These are phyloP conservation scores for Jatropha curcas DNA, from an alignment of 345 rosid species.

Conservation along the genomic window DNA sequence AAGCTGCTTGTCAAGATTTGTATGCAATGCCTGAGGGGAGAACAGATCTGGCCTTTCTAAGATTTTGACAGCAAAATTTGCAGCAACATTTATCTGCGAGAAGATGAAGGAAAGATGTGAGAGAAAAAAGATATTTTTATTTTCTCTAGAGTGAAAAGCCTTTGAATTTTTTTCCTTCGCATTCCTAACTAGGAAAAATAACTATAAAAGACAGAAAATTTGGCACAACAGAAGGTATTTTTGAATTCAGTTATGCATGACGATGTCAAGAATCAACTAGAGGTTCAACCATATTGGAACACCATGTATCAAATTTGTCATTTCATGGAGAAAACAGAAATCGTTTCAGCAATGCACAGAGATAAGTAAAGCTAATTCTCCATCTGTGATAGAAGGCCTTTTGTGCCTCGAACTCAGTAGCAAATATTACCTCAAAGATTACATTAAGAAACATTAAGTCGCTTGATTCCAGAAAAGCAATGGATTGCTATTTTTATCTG, in stretches of 20 bases:
- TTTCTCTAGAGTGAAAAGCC: neutral
- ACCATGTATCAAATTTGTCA: neutral
- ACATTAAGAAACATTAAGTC: neutral
- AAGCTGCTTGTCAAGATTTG: constrained; percentile 29
- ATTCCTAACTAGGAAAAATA: neutral
- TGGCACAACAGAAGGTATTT: neutral
- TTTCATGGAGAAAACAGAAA: neutral
- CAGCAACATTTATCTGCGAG: constrained; percentile 32
- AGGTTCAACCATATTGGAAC: neutral
- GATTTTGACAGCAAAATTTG: constrained; percentile 28
- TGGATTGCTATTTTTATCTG: neutral
- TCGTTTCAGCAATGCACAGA: neutral
- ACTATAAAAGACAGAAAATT: neutral
- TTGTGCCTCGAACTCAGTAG: neutral
- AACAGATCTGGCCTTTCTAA: constrained; percentile 26
- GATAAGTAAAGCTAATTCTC: neutral
- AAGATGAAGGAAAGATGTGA: neutral
- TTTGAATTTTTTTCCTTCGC: no score
- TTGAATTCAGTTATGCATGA: neutral
- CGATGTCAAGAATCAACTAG: neutral
- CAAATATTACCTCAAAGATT: neutral
- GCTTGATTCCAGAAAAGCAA: neutral
- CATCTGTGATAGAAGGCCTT: neutral
- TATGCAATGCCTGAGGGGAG: constrained; percentile 27
- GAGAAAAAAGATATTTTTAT: neutral